Base-by-base conservation (phyloP, 2,329 filamentous ascomycete genomes). In the Penicillium sclerotiorum region DNA sequence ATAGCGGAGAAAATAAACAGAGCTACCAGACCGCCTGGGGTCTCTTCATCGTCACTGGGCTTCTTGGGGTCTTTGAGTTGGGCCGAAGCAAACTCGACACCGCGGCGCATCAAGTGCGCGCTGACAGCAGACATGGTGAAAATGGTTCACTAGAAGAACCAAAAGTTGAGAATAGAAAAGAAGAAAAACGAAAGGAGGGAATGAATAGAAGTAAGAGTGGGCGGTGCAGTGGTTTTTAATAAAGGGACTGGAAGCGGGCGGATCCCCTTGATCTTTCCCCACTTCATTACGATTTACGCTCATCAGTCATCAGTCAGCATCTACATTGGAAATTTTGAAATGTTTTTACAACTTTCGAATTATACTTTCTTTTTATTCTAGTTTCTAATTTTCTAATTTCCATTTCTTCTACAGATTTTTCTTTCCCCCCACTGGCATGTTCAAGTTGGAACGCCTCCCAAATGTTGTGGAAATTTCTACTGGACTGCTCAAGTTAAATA, bases 101-200 rank as follows among this genome's bases (percentile, higher is more conserved):
- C 66, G 38, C 72, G 69, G 43, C 71, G 68, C 52, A 72, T 57
- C 44, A 74, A 47, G 36, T 62, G 58, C 47, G 59, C 56, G 42
- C 60, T 59, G 33, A 61, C 52, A 27, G 50, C 21, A 21, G 63
- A 65, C 68, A 72, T 71, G 53, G 28, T 58, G 48, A 23, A 45
- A 17, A 17, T 8, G n/a, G 40, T 23, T 15, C 22, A 33, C n/a
- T 11, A 2, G 30, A 49, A 37, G 41, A 37, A 42, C 6, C 33
- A 36, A 17, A 33, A 33, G 20, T n/a, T 36, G n/a, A 36, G 22
- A 33, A 39, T 32, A 13, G 45, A 28, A 43, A 33, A 30, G 35
- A 35, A 45, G 37, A 27, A 12, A 25, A 22, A 40, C 22, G 42
- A 18, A 25, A n/a, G 20, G 27, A 32, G 15, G 41, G 32, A 15